Conservation (phyloP, 2,329 filamentous ascomycete species). For the Cyphellophora attinorum region DNA sequence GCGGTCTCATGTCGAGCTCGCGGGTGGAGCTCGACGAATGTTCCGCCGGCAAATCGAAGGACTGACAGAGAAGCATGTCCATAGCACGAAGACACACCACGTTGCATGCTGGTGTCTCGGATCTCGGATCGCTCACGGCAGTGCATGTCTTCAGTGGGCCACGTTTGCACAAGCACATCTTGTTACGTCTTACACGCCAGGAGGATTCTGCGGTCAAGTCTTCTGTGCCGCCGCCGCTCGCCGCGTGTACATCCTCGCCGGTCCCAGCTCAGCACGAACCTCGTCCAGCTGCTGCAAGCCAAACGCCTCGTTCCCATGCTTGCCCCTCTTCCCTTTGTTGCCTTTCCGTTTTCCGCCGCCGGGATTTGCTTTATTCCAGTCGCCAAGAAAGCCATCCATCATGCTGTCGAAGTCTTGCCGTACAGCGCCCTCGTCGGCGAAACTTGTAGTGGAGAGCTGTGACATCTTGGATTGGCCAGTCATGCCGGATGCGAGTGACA, state of each 20-base stretch:
- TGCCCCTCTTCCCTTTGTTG: constrained; percentile 51
- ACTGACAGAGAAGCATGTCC: too few relatives aligned
- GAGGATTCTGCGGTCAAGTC: constrained; percentile 6
- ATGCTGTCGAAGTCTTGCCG: constrained; percentile 77
- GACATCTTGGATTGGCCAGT: constrained; percentile 44
- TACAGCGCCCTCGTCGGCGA: constrained; percentile 43
- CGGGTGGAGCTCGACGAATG: too few relatives aligned
- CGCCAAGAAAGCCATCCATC: constrained; percentile 84
- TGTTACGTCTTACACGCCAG: neutral
- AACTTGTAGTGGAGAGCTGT: constrained; percentile 48
- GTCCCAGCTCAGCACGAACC: constrained; percentile 69
- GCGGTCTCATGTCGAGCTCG: too few relatives aligned
- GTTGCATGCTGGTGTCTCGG: too few relatives aligned
- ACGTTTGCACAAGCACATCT: too few relatives aligned
- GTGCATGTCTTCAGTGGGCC: too few relatives aligned
- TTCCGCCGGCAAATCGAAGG: too few relatives aligned
- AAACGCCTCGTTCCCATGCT: constrained; percentile 69
- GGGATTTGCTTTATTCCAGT: constrained; percentile 34
- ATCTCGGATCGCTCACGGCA: too few relatives aligned
- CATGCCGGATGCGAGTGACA: constrained; percentile 39
- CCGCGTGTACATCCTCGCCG: constrained; percentile 57
- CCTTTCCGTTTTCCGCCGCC: constrained; percentile 31
- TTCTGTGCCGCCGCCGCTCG: constrained; percentile 24
- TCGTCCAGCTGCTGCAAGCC: constrained; percentile 88
- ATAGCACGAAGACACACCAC: too few relatives aligned